Conservation (phyloP, 805 yeast genomes). For the Saccharomyces eubayanus region DNA sequence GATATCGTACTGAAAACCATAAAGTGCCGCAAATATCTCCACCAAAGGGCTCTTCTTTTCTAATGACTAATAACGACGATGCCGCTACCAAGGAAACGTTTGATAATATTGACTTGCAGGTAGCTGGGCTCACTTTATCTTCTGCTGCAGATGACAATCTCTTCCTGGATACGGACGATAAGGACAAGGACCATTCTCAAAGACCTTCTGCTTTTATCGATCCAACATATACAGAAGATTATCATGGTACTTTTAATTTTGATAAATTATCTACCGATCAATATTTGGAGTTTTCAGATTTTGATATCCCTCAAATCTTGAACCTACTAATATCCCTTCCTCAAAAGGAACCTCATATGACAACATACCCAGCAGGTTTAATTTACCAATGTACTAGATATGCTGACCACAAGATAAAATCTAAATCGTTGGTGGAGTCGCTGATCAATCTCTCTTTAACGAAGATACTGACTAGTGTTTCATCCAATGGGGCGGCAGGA, state of each 20-base stretch:
- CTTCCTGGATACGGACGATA: slow-evolving; percentile 10
- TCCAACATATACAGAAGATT: background rate
- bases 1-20: slow-evolving; percentile 8
- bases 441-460: slow-evolving; percentile 53
- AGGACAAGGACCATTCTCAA: slow-evolving; percentile 4
- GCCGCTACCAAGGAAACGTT: slow-evolving; percentile 1
- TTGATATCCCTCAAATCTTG: slow-evolving; percentile 65
- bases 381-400: slow-evolving; percentile 64
- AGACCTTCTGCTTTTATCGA: slow-evolving; percentile 2
- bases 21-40: background rate
- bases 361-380: slow-evolving; percentile 56
- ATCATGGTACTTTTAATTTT: slow-evolving; percentile 41
- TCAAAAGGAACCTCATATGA: slow-evolving; percentile 40
- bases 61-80: background rate
- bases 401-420: slow-evolving; percentile 45
- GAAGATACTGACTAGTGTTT: slow-evolving; percentile 50
- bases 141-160: slow-evolving; percentile 7
- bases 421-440: slow-evolving; percentile 47
- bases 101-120: slow-evolving; percentile 33
- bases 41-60: background rate
- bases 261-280: slow-evolving; percentile 48
- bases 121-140: slow-evolving; percentile 30
- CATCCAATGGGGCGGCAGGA: slow-evolving; percentile 12
- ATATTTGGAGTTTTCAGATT: slow-evolving; percentile 53
- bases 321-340: slow-evolving; percentile 53